Evolutionary conservation across 2,329 filamentous ascomycete species (phyloP), one percentile per base, ranked within the genome.

Genomic region (Ophiostoma triangulosporum): DNA sequence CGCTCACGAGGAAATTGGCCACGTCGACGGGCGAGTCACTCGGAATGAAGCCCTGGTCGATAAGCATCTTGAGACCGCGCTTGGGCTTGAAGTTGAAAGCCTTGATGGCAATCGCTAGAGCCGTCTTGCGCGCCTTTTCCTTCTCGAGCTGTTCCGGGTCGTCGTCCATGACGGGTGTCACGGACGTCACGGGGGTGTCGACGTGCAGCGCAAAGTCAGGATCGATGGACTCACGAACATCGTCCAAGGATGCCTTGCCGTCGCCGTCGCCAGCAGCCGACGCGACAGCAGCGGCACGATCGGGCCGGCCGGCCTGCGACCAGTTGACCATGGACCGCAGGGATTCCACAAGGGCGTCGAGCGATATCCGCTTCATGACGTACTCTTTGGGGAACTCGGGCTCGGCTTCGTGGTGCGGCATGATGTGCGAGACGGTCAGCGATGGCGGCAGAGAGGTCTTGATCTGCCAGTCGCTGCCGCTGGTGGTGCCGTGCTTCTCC

Each of bases 61-160:
- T 65, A 17, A 98, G 70, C 15, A 85, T 70, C 65, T 95, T 95
- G 64, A 98, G 80, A 6, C 93, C 94, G 56, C 86, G 81, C 68
- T 98, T 98, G 0, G 94, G 89, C 66, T 98, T 98, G 73, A 91
- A 96, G 66, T 98, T 98, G 75, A 98, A 98, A 57, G 88, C 85
- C 50, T 84, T 81, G 53, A 96, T 85, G 2, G 86, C 91, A 61
- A 95, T 93, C 51, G 83, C 86, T 57, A 97, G 71, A 0, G 93
- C 93, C 6, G 88, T 97, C 70, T 98, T 98, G 57, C 85, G 80
- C 56, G 90, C 87, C 69, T 97, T 97, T 54, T 90, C 88, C 66
- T 86, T 94, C 63, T 97, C 93, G n/a, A 98, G 73, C 62, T 96
- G 85, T 57, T 83, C 88, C 0, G 91, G 91, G 62, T 98, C 93